Percentiles rank a stretch among this genome's conserved stretches.
These are phyloP conservation scores for Astraeus odoratus DNA, from an alignment of 768 basidiomycete genomes.

Conservation along the genomic window DNA sequence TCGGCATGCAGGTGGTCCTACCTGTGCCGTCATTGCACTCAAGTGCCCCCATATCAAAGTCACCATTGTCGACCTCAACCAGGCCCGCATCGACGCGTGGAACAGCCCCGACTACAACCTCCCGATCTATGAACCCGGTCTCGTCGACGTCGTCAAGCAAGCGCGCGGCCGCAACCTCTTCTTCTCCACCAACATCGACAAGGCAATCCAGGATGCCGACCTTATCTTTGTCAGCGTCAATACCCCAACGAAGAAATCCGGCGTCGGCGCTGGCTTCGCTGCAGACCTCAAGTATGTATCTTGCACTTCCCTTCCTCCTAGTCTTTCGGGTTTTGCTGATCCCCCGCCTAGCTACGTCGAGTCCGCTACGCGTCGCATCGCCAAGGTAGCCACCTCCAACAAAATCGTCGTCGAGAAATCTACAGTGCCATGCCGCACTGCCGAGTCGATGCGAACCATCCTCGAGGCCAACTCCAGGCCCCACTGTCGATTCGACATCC, in stretches of 20 bases:
- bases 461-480: slow-evolving; percentile 96
- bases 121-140: slow-evolving; percentile 97
- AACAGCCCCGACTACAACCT: slow-evolving; percentile 78
- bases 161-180: slow-evolving; percentile 94
- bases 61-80: slow-evolving; percentile 97
- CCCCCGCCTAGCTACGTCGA: slow-evolving; percentile 77
- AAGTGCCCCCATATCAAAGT: slow-evolving; percentile 91
- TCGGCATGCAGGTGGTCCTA: slow-evolving; percentile 69
- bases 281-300: slow-evolving; percentile 90
- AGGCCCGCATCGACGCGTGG: slow-evolving; percentile 93
- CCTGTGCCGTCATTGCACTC: slow-evolving; percentile 89
- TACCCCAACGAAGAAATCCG: slow-evolving; percentile 97
- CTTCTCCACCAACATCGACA: slow-evolving; percentile 93
- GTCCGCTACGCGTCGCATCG: slow-evolving; percentile 93
- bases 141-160: slow-evolving; percentile 82
- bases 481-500: slow-evolving; percentile 89
- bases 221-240: slow-evolving; percentile 98
- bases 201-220: slow-evolving; percentile 89
- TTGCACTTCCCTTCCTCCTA: slow-evolving; percentile 6
- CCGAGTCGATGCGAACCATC: slow-evolving; percentile 98
- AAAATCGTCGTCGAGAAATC: slow-evolving; percentile 99
- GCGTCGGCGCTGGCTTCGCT: slow-evolving; percentile 96
- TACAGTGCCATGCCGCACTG: slow-evolving; percentile 97
- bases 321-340: slow-evolving; percentile 3
- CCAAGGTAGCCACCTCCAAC: slow-evolving; percentile 78